These are phyloP conservation scores for Mangifera indica DNA, from an alignment of 345 rosid species.

Conservation along the genomic window DNA sequence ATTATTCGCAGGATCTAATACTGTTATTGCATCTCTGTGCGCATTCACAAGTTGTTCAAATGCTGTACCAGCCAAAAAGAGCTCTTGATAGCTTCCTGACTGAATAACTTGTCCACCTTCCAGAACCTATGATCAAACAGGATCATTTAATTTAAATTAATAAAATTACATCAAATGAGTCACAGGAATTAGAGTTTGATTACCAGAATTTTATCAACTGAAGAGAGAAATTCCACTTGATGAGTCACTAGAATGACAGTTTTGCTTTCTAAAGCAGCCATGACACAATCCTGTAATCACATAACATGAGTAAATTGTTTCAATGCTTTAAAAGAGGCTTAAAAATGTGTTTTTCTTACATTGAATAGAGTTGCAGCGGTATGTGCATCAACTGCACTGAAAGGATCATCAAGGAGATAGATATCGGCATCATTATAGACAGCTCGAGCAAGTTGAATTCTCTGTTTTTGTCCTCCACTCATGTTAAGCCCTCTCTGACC, in stretches of 20 bases:
- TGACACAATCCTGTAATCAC: conserved; percentile 68
- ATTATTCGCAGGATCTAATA: conserved; percentile 31
- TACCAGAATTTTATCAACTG: conserved; percentile 65
- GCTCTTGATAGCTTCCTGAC: conserved; percentile 60
- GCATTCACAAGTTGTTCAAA: conserved; percentile 76
- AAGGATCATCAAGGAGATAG: conserved; percentile 81
- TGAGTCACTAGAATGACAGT: conserved; percentile 78
- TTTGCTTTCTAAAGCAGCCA: conserved; percentile 50
- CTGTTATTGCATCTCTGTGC: conserved; percentile 55
- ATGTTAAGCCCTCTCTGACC: conserved; percentile 84
- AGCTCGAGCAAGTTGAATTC: conserved; percentile 81
- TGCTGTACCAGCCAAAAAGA: conserved; percentile 51
- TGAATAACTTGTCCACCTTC: conserved; percentile 56
- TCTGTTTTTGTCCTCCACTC: conserved; percentile 94
- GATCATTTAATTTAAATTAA: neutral
- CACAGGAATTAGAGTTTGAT: neutral
- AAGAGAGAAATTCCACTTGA: conserved; percentile 80
- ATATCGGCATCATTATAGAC: conserved; percentile 72
- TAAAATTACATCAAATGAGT: neutral
- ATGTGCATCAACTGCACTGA: conserved; percentile 83
- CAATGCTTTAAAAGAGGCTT: neutral
- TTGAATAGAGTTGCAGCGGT: conserved; percentile 69
- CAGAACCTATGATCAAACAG: conserved; percentile 46
- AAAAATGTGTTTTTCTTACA: conserved; percentile 35
- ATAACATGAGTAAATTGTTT: conserved; percentile 8